A percentile compares a stretch with the other conserved stretches of the same genome.
phyloP scores from a whole-genome alignment of 208 protist species.

The Trypanosoma theileri region DNA sequence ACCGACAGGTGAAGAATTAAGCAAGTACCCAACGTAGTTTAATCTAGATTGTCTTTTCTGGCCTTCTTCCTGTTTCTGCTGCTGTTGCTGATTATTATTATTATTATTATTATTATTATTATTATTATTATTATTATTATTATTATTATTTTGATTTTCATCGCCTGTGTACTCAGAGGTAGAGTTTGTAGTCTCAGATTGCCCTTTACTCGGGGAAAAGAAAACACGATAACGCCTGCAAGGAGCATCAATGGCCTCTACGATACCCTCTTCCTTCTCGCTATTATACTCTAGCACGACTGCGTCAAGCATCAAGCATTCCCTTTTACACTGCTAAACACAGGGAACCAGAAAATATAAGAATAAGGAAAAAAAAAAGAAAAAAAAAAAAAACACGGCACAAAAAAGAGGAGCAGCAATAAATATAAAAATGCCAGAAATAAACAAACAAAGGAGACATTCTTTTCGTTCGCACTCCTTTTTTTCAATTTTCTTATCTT shows the following conservation, averaged over 20 bases:
- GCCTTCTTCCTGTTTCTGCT: not conserved
- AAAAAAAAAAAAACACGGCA: not conserved
- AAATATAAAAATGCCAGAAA: too few relatives aligned
- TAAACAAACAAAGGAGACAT: too few relatives aligned
- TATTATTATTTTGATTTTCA: not conserved
- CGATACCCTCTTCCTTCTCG: conserved; percentile 9
- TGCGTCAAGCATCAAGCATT: conserved; percentile 22
- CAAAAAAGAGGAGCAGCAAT: too few relatives aligned
- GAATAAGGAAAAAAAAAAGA: conserved; percentile 11
- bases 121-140: not conserved
- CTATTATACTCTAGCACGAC: conserved; percentile 22
- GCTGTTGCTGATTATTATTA: not conserved
- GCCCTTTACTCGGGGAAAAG: not conserved
- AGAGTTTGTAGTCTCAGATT: not conserved
- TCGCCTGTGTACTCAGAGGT: not conserved
- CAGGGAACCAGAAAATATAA: not conserved
- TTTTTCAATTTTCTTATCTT: too few relatives aligned
- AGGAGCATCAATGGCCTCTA: conserved; percentile 9
- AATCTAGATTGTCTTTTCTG: not conserved
- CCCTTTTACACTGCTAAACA: conserved; percentile 8
- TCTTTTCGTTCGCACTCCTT: too few relatives aligned
- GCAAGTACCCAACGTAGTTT: conserved; percentile 5
- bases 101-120: not conserved
- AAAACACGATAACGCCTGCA: conserved; percentile 14
- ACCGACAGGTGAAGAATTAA: conserved; percentile 13